A percentile compares a stretch with the other conserved stretches of the same genome.
Conservation (phyloP, 768 basidiomycete species). For the Austroboletus festivus region DNA sequence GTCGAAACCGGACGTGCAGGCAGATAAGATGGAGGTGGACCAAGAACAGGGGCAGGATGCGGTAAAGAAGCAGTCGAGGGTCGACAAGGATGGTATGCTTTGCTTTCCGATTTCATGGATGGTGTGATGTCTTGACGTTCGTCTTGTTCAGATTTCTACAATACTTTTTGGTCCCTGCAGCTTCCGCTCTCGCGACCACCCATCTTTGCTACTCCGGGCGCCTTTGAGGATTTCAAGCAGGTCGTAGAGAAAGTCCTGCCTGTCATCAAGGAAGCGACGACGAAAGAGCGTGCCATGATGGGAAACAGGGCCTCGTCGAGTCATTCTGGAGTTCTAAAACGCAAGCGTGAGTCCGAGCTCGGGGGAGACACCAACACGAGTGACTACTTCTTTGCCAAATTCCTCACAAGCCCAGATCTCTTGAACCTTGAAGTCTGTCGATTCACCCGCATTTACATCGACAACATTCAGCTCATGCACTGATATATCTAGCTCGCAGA, state of each 20-base stretch:
- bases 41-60: constrained; percentile 30
- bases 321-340: constrained; percentile 45
- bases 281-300: constrained; percentile 86
- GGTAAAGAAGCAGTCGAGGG: constrained; percentile 34
- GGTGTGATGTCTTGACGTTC: constrained; percentile 1
- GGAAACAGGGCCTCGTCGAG: constrained; percentile 55
- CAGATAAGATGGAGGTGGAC: constrained; percentile 66
- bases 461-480: constrained; percentile 9
- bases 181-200: constrained; percentile 80
- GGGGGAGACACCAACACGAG: constrained; percentile 49
- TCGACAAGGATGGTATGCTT: constrained; percentile 63
- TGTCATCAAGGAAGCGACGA: constrained; percentile 81
- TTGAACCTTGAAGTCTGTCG: constrained; percentile 77
- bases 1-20: constrained; percentile 32
- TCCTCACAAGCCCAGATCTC: constrained; percentile 83
- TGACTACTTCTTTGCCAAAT: constrained; percentile 93
- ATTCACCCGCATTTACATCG: constrained; percentile 4
- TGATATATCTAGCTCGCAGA: constrained; percentile 66
- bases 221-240: constrained; percentile 64
- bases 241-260: constrained; percentile 71
- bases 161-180: constrained; percentile 88
- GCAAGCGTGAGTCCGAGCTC: constrained; percentile 62
- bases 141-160: constrained; percentile 64
- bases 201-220: constrained; percentile 53
- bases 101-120: not conserved